Percentiles rank a stretch among this genome's conserved stretches.
These are phyloP conservation scores for Paraphaeosphaeria minitans DNA, from an alignment of 2,329 filamentous ascomycete species.

Conservation along the genomic window DNA sequence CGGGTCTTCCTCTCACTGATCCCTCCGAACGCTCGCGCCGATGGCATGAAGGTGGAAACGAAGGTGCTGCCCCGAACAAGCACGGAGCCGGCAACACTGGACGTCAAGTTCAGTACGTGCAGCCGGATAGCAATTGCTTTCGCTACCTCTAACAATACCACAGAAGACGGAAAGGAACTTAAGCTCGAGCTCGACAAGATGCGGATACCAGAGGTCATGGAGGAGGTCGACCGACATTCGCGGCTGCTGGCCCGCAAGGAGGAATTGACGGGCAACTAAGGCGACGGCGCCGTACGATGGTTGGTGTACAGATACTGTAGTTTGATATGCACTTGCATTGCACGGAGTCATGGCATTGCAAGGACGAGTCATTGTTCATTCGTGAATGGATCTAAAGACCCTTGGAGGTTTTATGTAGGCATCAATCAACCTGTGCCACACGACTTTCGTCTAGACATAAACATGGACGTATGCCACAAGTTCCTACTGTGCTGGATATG, in stretches of 20 bases:
- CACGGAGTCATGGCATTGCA: constrained; percentile 32
- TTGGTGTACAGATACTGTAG: constrained; percentile 8
- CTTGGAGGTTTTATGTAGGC: constrained; percentile 16
- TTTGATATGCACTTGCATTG: constrained; percentile 24
- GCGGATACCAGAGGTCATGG: constrained; percentile 83
- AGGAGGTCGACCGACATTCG: constrained; percentile 90
- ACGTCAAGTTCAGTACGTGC: constrained; percentile 81
- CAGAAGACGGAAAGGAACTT: constrained; percentile 93
- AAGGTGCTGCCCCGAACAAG: constrained; percentile 74
- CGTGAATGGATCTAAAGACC: constrained; percentile 27
- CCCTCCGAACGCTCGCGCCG: constrained; percentile 75
- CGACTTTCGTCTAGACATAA: constrained; percentile 4
- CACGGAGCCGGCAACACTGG: constrained; percentile 70
- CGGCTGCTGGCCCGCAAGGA: constrained; percentile 80
- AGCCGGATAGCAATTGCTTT: background rate
- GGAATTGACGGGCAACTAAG: constrained; percentile 64
- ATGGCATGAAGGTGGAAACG: constrained; percentile 77
- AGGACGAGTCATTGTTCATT: constrained; percentile 20
- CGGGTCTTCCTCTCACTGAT: constrained; percentile 86
- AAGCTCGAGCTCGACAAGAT: constrained; percentile 79
- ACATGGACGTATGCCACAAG: background rate
- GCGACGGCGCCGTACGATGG: background rate
- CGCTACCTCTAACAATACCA: constrained; percentile 22
- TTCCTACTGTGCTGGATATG: background rate
- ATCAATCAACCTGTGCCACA: constrained; percentile 12